Evolutionary conservation across 306 rosid species (phyloP).

Genomic region (Malus asiatica): DNA sequence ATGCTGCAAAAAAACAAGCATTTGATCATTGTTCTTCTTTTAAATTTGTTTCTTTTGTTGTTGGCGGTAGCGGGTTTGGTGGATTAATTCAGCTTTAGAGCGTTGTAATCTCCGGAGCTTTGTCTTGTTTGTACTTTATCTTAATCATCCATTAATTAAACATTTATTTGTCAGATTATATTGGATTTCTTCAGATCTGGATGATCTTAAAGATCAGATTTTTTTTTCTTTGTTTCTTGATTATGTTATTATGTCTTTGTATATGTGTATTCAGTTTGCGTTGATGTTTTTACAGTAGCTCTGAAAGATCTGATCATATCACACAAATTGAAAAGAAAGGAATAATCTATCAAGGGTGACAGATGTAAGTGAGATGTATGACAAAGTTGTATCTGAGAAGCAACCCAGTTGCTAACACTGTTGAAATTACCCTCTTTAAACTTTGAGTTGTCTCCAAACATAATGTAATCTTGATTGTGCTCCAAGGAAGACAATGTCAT

Average conservation of each 20-base stretch:
- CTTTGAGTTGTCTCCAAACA: neutral
- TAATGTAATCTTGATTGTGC: neutral
- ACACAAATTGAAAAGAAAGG: neutral
- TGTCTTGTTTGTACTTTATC: neutral
- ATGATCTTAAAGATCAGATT: neutral
- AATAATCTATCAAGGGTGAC: conserved; percentile 6
- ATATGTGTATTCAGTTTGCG: neutral
- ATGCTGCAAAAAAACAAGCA: neutral
- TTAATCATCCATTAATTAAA: neutral
- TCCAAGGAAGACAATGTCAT: neutral
- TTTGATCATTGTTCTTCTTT: neutral
- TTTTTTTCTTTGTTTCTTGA: neutral
- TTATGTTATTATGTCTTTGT: neutral
- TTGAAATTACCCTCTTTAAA: neutral
- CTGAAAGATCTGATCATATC: neutral
- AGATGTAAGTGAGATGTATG: neutral
- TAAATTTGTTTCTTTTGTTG: neutral
- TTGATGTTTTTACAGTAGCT: neutral
- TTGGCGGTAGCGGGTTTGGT: neutral
- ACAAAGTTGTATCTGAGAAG: neutral
- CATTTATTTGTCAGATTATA: neutral
- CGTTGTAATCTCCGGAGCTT: neutral
- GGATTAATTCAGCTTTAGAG: neutral
- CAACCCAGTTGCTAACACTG: neutral
- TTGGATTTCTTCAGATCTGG: neutral